These are phyloP conservation scores for Crithidia thermophila DNA, from an alignment of 208 protist genomes.

Conservation along the genomic window DNA sequence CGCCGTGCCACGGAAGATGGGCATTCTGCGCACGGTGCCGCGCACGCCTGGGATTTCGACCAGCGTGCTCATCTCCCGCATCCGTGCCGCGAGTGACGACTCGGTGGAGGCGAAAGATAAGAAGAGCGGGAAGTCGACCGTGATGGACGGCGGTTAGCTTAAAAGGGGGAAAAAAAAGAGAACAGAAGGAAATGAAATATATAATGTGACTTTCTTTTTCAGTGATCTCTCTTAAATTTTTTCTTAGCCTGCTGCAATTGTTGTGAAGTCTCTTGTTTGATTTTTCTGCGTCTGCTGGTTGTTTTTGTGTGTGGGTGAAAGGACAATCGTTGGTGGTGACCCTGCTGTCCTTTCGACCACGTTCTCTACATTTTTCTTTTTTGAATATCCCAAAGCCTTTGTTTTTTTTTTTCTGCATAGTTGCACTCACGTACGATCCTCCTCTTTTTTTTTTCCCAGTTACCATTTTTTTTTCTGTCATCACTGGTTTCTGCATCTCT, in stretches of 20 bases:
- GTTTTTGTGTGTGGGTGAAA: no score
- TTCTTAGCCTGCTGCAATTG: no score
- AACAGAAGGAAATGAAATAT: background rate
- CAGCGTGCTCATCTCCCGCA: conserved; percentile 83
- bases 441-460: background rate
- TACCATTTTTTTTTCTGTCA: no score
- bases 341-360: background rate
- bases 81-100: conserved; percentile 60
- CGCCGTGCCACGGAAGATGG: conserved; percentile 74
- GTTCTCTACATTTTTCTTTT: background rate
- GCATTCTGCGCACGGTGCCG: conserved; percentile 89
- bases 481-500: no score
- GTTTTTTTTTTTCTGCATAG: no score
- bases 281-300: no score
- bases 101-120: conserved; percentile 73
- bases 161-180: conserved; percentile 5
- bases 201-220: background rate
- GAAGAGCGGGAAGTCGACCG: conserved; percentile 29
- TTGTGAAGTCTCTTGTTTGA: no score
- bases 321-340: background rate
- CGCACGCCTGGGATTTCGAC: conserved; percentile 93
- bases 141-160: conserved; percentile 42
- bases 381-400: no score
- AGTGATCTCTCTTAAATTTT: no score
- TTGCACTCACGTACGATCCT: no score